Conservation (phyloP, 2,329 filamentous ascomycete species). For the Thielaviopsis ethacetica region DNA sequence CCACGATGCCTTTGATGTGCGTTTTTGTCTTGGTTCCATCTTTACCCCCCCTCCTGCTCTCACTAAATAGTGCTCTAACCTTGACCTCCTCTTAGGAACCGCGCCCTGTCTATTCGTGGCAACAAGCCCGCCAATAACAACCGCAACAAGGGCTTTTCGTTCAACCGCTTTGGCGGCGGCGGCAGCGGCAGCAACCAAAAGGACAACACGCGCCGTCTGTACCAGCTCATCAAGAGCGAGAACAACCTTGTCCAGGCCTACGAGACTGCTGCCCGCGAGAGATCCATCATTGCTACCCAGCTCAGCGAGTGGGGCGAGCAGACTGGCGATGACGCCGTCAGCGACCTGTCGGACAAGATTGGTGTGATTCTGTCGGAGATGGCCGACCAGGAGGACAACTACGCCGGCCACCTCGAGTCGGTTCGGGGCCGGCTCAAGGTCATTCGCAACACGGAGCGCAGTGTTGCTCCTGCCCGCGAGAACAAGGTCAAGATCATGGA, state of each 20-base stretch:
- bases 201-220: conserved; percentile 76
- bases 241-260: conserved; percentile 77
- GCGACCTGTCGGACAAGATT: conserved; percentile 87
- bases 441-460: conserved; percentile 89
- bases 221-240: conserved; percentile 85
- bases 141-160: conserved; percentile 58
- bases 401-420: conserved; percentile 76
- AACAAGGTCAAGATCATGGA: conserved; percentile 76
- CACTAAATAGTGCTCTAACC: background rate
- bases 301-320: conserved; percentile 94
- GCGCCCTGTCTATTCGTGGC: conserved; percentile 16
- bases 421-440: conserved; percentile 70
- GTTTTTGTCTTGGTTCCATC: background rate
- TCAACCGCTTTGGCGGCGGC: conserved; percentile 64
- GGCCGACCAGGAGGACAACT: conserved; percentile 81
- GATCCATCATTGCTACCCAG: conserved; percentile 70
- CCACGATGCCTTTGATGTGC: conserved; percentile 11
- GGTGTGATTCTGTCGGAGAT: conserved; percentile 85
- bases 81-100: conserved; percentile 3
- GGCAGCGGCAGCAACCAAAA: conserved; percentile 47
- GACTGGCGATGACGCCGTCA: conserved; percentile 72
- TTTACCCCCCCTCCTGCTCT: background rate
- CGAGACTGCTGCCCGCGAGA: conserved; percentile 72
- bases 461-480: conserved; percentile 82
- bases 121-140: conserved; percentile 23